phyloP scores from a whole-genome alignment of 2,329 filamentous ascomycete genomes.

The Xylaria polymorpha region DNA sequence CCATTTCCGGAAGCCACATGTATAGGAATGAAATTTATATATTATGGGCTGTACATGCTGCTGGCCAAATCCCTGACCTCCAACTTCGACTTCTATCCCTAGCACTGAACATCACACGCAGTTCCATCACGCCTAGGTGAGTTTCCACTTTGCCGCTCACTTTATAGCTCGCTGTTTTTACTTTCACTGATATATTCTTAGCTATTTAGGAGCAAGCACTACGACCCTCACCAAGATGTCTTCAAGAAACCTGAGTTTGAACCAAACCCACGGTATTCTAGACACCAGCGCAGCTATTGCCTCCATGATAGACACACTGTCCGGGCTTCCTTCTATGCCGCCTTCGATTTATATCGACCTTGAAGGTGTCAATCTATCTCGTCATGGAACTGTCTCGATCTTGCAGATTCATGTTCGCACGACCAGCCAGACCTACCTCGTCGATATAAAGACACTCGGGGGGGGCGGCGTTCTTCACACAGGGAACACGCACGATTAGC shows the following conservation, averaged over 20 bases:
- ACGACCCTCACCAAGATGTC: neutral
- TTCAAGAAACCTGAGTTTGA: neutral
- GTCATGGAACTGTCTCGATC: constrained; percentile 59
- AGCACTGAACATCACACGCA: too few relatives aligned
- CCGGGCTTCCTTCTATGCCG: constrained; percentile 42
- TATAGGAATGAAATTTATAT: too few relatives aligned
- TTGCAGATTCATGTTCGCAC: constrained; percentile 54
- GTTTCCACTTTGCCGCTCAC: too few relatives aligned
- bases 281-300: constrained; percentile 35
- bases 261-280: constrained; percentile 13
- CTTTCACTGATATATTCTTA: neutral
- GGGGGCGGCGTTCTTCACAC: constrained; percentile 52
- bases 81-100: too few relatives aligned
- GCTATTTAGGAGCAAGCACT: neutral
- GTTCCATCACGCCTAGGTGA: too few relatives aligned
- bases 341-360: constrained; percentile 61
- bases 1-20: too few relatives aligned
- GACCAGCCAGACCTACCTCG: constrained; percentile 52
- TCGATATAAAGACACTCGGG: constrained; percentile 58
- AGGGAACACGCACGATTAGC: neutral
- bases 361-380: constrained; percentile 58
- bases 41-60: too few relatives aligned
- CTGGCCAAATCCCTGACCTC: too few relatives aligned
- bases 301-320: constrained; percentile 40
- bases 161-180: too few relatives aligned